Conservation (phyloP, 495 filamentous ascomycete species). For the Penicillium simplicissimum region DNA sequence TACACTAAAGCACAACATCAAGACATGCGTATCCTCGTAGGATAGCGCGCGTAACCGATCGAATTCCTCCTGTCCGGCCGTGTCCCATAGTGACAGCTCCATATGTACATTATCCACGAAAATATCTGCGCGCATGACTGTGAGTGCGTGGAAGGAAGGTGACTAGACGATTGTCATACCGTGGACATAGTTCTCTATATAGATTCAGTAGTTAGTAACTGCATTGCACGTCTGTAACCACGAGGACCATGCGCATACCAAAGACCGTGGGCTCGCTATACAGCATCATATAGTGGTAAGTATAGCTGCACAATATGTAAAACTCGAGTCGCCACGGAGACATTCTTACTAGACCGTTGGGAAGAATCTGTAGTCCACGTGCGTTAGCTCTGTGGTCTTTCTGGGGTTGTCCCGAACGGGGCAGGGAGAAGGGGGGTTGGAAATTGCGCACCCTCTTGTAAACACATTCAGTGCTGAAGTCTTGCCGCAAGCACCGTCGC, state of each 20-base stretch:
- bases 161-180: conserved; percentile 54
- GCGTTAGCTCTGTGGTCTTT: conserved; percentile 24
- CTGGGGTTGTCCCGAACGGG: neutral
- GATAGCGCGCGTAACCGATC: conserved; percentile 92
- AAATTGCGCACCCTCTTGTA: conserved; percentile 77
- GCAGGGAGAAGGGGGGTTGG: conserved; percentile 12
- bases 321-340: neutral
- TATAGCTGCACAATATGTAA: conserved; percentile 4
- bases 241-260: conserved; percentile 46
- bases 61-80: conserved; percentile 98
- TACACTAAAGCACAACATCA: conserved; percentile 97
- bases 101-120: conserved; percentile 97
- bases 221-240: neutral
- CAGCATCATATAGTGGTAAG: conserved; percentile 28
- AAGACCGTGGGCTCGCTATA: conserved; percentile 91
- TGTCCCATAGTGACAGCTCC: conserved; percentile 97
- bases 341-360: conserved; percentile 85
- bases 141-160: neutral
- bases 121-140: conserved; percentile 65
- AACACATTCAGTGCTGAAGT: conserved; percentile 97
- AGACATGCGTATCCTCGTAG: conserved; percentile 96
- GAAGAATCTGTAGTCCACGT: conserved; percentile 67
- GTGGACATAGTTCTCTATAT: conserved; percentile 93
- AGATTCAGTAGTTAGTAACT: conserved; percentile 29
- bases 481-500: conserved; percentile 97